phyloP scores from a whole-genome alignment of 768 basidiomycete genomes.

The Pulveroboletus sp. region DNA sequence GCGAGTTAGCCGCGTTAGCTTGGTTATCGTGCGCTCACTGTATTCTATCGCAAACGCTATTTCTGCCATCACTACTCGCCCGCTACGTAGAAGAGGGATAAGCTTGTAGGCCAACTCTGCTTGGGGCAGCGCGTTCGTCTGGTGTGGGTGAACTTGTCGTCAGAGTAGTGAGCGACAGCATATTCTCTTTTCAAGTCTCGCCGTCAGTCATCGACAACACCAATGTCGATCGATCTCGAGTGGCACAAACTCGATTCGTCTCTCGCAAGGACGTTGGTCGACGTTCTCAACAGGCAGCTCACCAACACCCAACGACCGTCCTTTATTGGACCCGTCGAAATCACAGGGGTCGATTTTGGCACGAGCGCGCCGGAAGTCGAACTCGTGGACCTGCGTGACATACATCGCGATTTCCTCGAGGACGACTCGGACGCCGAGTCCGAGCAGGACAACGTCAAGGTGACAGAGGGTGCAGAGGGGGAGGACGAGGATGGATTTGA shows the following conservation, averaged over 20 bases:
- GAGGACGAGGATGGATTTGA: constrained; percentile 78
- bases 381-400: constrained; percentile 87
- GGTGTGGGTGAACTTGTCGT: not conserved
- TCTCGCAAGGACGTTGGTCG: constrained; percentile 64
- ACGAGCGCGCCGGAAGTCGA: constrained; percentile 78
- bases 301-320: constrained; percentile 70
- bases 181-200: no score
- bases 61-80: not conserved
- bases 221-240: constrained; percentile 94
- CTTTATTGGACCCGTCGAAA: constrained; percentile 88
- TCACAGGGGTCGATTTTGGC: constrained; percentile 87
- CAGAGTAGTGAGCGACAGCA: not conserved
- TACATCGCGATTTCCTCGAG: constrained; percentile 91
- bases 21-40: not conserved
- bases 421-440: constrained; percentile 42
- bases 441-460: constrained; percentile 38
- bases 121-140: no score
- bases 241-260: constrained; percentile 79
- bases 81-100: not conserved
- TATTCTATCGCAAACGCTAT: not conserved
- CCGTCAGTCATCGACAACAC: no score
- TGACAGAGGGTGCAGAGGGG: constrained; percentile 49
- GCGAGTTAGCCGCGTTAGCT: constrained; percentile 12
- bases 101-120: no score
- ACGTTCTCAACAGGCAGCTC: constrained; percentile 77